A percentile compares a stretch with the other conserved stretches of the same genome.
These are phyloP conservation scores for Suhomyces coccinellae DNA, from an alignment of 1,139 yeast genomes.

Conservation along the genomic window DNA sequence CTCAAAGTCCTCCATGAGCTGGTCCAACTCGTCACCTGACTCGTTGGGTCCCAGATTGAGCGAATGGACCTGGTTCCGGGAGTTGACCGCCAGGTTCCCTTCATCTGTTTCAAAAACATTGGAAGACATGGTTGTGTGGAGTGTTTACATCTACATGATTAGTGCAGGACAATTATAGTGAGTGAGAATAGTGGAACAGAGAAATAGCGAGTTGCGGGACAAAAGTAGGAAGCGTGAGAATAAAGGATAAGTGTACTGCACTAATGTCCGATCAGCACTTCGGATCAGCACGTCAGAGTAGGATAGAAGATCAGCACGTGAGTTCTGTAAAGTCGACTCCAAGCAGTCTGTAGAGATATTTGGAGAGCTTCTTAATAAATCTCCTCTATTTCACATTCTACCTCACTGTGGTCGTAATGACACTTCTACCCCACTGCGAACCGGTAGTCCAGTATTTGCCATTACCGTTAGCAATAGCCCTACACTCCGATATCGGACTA, in stretches of 20 bases:
- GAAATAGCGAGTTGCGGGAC: neutral
- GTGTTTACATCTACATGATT: conserved; percentile 1
- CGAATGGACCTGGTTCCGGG: conserved; percentile 9
- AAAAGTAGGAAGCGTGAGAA: neutral
- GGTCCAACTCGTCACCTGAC: conserved; percentile 17
- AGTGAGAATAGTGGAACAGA: neutral
- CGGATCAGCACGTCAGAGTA: no score
- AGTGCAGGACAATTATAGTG: neutral
- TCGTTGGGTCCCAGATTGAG: conserved; percentile 2
- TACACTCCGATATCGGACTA: no score
- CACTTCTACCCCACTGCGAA: neutral
- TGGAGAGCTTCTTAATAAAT: no score
- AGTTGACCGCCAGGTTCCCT: conserved; percentile 8
- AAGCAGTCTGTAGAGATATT: no score
- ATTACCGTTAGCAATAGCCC: no score
- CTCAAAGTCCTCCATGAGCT: conserved; percentile 17
- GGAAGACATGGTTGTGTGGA: conserved; percentile 13
- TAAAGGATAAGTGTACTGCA: no score
- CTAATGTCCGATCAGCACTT: no score
- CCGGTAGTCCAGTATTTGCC: no score
- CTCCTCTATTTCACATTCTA: no score
- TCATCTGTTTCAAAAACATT: conserved; percentile 15
- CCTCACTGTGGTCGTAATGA: neutral
- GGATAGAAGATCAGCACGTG: no score
- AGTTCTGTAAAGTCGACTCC: no score